Base-by-base conservation (phyloP, 106 monocot genomes). In the Dendrobium catenatum region DNA sequence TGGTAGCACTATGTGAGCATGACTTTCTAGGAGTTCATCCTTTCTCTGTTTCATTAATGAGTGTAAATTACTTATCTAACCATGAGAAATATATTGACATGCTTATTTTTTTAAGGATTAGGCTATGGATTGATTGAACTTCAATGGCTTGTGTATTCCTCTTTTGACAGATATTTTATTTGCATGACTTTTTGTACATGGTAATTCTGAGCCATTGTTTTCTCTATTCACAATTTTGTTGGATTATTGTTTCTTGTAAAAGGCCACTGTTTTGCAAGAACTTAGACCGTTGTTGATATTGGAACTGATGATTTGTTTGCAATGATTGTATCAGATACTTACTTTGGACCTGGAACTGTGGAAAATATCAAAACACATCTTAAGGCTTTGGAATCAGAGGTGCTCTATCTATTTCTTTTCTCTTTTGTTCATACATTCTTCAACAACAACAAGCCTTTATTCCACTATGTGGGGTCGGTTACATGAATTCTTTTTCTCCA, bases 311-410 rank as follows among this genome's bases (percentile, higher is more conserved):
- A 55, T 26, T 46, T 20, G 46, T 37, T 2, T n/a, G 19, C 74
- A 40, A 15, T 78, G 20, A 17, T 77, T 89, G 78, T 75, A 51
- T 27, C 95, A 95, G 98, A 95, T 82, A 90, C 86, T 59, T 99
- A 83, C 79, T 95, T 99, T 86, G 98, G 98, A 83, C 91, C 84
- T 8, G 98, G 98, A 77, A 99, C 98, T 54, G 91, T 99, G 56
- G 95, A 91, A 17, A 95, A 88, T 89, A 81, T 99, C 78, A 91
- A 95, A 89, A 87, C 85, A 22, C 91, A 99, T 55, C 47, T 99
- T 56, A 91, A 56, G 24, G 91, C 91, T 77, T 78, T 89, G 26
- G 98, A 99, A 73, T 84, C 89, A 42, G 86, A 99, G 95, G 95
- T 89, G 79, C 78, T 24, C 33, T 5, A 18, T 15, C 78, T 42